phyloP scores from a whole-genome alignment of 495 filamentous ascomycete species.

The Copromyces sp. region DNA sequence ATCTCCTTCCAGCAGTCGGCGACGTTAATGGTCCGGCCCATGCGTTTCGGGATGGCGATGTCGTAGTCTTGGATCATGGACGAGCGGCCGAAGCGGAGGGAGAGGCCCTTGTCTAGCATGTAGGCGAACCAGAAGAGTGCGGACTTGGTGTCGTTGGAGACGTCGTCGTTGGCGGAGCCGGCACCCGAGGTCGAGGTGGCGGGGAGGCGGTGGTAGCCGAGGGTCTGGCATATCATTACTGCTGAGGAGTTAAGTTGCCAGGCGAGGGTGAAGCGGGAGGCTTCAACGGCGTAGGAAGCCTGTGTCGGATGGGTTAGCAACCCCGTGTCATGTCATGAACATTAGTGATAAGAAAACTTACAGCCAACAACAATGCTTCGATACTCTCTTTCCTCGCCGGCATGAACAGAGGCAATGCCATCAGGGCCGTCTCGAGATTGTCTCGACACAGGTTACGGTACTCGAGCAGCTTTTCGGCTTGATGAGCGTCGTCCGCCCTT shows the following conservation, averaged over 20 bases:
- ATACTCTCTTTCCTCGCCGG: slow-evolving; percentile 48
- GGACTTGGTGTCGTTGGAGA: slow-evolving; percentile 32
- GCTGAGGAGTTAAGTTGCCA: slow-evolving; percentile 51
- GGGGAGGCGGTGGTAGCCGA: slow-evolving; percentile 52
- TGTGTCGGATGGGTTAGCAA: background rate
- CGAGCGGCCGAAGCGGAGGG: slow-evolving; percentile 54
- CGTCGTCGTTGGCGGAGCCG: slow-evolving; percentile 18
- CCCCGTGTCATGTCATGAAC: background rate
- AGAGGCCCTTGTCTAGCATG: slow-evolving; percentile 48
- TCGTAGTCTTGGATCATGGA: slow-evolving; percentile 55
- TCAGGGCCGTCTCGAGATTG: slow-evolving; percentile 50
- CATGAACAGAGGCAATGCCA: slow-evolving; percentile 47
- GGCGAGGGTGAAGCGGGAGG: slow-evolving; percentile 53
- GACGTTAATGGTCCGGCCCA: slow-evolving; percentile 21
- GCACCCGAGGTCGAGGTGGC: slow-evolving; percentile 24
- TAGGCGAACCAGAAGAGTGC: slow-evolving; percentile 56
- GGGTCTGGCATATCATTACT: slow-evolving; percentile 48
- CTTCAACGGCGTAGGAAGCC: slow-evolving; percentile 48
- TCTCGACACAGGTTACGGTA: slow-evolving; percentile 39
- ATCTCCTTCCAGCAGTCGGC: slow-evolving; percentile 25
- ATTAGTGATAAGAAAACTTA: slow-evolving; percentile 11
- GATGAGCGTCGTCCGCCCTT: slow-evolving; percentile 18
- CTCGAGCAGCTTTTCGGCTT: slow-evolving; percentile 19
- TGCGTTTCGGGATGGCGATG: slow-evolving; percentile 39
- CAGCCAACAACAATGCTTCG: slow-evolving; percentile 48